Percentiles rank a stretch among this genome's conserved stretches.
Conservation (phyloP, 1,284 basidiomycete species). For the Cryptococcus sp. region DNA sequence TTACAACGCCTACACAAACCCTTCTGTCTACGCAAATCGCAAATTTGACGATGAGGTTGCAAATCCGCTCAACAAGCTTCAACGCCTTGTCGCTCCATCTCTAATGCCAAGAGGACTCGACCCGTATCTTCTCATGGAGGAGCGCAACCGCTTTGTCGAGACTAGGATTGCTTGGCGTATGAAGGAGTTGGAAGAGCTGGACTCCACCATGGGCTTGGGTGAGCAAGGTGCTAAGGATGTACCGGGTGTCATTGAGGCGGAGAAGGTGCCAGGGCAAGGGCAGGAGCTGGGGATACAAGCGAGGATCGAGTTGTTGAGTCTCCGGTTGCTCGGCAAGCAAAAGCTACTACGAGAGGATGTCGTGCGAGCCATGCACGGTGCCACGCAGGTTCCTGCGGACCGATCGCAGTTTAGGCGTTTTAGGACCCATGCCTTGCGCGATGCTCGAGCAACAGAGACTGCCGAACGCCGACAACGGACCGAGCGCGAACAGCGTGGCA, state of each 20-base stretch:
- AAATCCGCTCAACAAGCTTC: constrained; percentile 54
- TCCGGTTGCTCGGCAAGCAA: constrained; percentile 91
- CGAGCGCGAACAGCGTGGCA: constrained; percentile 89
- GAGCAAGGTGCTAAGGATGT: constrained; percentile 61
- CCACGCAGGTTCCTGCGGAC: constrained; percentile 87
- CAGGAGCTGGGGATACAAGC: constrained; percentile 66
- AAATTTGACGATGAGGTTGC: constrained; percentile 56
- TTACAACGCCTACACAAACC: constrained; percentile 91
- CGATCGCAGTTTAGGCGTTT: constrained; percentile 86
- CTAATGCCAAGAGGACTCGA: constrained; percentile 93
- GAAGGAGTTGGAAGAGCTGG: constrained; percentile 80
- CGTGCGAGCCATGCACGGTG: constrained; percentile 83
- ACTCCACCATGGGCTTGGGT: constrained; percentile 79
- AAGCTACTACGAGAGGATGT: constrained; percentile 80
- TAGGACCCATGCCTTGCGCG: constrained; percentile 83
- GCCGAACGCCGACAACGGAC: constrained; percentile 88
- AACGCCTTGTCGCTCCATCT: constrained; percentile 81
- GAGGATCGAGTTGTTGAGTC: constrained; percentile 89
- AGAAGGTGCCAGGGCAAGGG: constrained; percentile 60
- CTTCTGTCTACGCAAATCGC: constrained; percentile 70
- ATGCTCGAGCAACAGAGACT: constrained; percentile 86
- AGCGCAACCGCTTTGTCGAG: constrained; percentile 88
- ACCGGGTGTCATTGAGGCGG: constrained; percentile 55
- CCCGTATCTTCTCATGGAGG: constrained; percentile 83
- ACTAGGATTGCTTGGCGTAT: constrained; percentile 87